These are phyloP conservation scores for Eucalyptus grandis DNA, from an alignment of 345 rosid genomes.

Conservation along the genomic window DNA sequence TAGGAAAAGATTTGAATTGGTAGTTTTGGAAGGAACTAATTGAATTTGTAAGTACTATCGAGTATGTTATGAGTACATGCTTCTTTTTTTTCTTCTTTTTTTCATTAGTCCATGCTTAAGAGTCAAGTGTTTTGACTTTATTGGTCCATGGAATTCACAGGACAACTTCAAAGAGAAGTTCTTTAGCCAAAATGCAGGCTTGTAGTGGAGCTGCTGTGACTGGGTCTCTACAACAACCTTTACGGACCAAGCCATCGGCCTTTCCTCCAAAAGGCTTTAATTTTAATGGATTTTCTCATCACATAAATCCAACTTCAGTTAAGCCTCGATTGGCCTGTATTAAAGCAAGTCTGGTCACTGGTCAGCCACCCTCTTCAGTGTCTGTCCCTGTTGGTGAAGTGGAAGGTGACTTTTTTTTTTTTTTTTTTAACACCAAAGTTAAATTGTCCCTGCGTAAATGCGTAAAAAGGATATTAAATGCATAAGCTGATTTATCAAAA, in stretches of 20 bases:
- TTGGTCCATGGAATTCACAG: background rate
- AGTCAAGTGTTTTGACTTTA: background rate
- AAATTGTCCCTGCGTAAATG: background rate
- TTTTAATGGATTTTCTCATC: conserved; percentile 20
- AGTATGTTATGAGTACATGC: background rate
- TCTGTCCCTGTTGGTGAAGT: conserved; percentile 37
- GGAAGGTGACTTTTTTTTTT: conserved; percentile 15
- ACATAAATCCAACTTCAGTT: conserved; percentile 17
- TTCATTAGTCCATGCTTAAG: background rate
- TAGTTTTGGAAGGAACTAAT: background rate
- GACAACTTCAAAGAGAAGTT: background rate
- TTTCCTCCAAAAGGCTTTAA: conserved; percentile 11
- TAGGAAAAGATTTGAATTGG: background rate
- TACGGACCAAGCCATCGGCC: conserved; percentile 20
- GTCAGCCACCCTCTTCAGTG: conserved; percentile 41
- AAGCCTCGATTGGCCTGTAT: conserved; percentile 25
- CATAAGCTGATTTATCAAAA: background rate
- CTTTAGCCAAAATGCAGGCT: conserved; percentile 24
- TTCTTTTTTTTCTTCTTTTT: background rate
- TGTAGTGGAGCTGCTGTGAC: conserved; percentile 37
- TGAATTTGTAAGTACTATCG: background rate
- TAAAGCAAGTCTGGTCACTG: conserved; percentile 35
- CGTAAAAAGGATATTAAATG: background rate
- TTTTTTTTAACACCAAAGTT: background rate
- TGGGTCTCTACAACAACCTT: conserved; percentile 52